Base-by-base conservation (phyloP, 495 filamentous ascomycete species). In the Aspergillus heteromorphus region DNA sequence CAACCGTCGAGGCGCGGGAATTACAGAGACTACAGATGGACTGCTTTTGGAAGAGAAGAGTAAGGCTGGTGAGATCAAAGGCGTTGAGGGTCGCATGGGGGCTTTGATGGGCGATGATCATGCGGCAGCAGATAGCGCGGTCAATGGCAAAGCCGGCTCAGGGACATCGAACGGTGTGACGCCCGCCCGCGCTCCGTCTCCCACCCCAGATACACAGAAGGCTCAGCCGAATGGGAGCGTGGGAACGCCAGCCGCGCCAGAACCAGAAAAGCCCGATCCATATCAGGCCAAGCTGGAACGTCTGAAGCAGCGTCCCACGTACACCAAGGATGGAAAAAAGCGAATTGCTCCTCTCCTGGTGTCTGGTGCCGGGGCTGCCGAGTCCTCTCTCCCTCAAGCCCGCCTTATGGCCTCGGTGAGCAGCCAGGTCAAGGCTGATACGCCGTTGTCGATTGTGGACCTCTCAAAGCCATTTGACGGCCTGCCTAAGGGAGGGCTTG, bases 251-350 rank as follows among this genome's bases (percentile, higher is more conserved):
- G 52, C 70, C 1, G 63, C 65, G 8, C 68, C 74, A 25, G 82
- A 83, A 65, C 68, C 49, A 59, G 77, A 63, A 70, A 84, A 85
- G 61, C 73, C 83, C 3, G 83, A 87, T 55, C 77, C 81, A 2
- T 79, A 83, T 45, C 79, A 82, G 54, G 81, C 79, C 17, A 86
- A 88, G 58, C 74, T 95, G 31, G 88, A 90, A 47, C 82, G 83
- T 50, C 65, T 97, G 54, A 97, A 97, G 67, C 84, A 89, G 47
- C 85, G 92, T 9, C 89, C 96, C 7, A 96, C 91, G 16, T 87
- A 95, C 45, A 96, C 91, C 1, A 97, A 97, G 67, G 93, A 99
- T 50, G 93, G 93, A 16, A 97, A 91, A 72, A 99, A 97, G 72
- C 83, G 95, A 20, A 91, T 99, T 51, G 88, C 89, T 2, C 93